Conservation (phyloP, 306 rosid genomes). For the Leucaena leucocephala region DNA sequence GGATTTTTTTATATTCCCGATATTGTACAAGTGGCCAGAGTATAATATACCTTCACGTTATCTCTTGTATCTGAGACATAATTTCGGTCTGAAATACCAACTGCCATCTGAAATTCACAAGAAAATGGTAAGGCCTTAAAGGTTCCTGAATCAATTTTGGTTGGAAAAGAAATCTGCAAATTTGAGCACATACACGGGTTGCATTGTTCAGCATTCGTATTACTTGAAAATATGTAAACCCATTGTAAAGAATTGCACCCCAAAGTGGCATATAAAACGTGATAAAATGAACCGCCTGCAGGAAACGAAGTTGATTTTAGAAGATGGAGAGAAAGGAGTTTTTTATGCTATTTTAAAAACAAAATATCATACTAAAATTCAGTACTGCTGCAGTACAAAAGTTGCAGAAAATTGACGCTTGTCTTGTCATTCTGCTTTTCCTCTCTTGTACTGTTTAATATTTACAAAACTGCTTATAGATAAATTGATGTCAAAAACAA, state of each 20-base stretch:
- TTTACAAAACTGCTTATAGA: background rate
- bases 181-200: constrained; percentile 73
- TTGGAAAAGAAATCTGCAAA: constrained; percentile 16
- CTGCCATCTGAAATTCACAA: constrained; percentile 89
- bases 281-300: constrained; percentile 88
- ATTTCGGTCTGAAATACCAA: constrained; percentile 78
- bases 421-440: background rate
- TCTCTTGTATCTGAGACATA: constrained; percentile 77
- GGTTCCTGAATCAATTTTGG: constrained; percentile 24
- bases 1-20: constrained; percentile 6
- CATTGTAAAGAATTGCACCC: constrained; percentile 98
- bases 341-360: constrained; percentile 21
- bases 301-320: constrained; percentile 19
- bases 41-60: constrained; percentile 76
- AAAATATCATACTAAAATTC: constrained; percentile 21
- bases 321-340: constrained; percentile 3
- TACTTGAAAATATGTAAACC: constrained; percentile 86
- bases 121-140: constrained; percentile 35
- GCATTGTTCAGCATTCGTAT: constrained; percentile 99
- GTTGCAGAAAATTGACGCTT: background rate
- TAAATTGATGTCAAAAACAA: background rate
- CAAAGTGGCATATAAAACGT: constrained; percentile 96
- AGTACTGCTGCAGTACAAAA: background rate
- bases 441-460: background rate
- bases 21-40: constrained; percentile 7